phyloP scores from a whole-genome alignment of 139 green algal species.

The Chlamydomonas schloesseri region DNA sequence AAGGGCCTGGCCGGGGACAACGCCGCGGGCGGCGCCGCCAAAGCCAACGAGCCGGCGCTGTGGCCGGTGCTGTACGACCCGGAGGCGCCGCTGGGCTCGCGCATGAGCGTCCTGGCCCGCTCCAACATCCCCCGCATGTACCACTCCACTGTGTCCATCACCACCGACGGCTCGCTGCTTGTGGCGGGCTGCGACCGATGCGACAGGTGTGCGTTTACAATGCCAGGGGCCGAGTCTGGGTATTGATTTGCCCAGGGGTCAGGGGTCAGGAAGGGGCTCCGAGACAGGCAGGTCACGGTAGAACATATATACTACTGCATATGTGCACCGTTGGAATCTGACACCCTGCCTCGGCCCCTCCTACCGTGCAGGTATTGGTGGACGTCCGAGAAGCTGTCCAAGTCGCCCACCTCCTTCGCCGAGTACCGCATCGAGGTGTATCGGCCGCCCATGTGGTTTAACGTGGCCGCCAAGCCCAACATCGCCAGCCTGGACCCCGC shows the following conservation, averaged over 20 bases:
- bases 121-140: conserved; percentile 29
- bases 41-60: conserved; percentile 44
- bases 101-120: not conserved
- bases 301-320: too few species aligned
- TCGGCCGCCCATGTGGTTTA: conserved; percentile 44
- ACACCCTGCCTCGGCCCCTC: too few species aligned
- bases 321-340: too few species aligned
- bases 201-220: conserved; percentile 9
- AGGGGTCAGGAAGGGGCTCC: too few species aligned
- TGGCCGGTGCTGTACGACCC: conserved; percentile 47
- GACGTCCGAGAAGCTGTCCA: not conserved
- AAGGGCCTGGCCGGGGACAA: conserved; percentile 47
- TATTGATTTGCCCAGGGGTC: too few species aligned
- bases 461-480: conserved; percentile 23
- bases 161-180: conserved; percentile 46
- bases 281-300: too few species aligned
- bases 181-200: conserved; percentile 55
- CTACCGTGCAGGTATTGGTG: not conserved
- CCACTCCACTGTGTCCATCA: conserved; percentile 44
- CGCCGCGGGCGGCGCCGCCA: conserved; percentile 10
- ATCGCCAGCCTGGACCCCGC: not conserved
- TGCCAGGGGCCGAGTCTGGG: too few species aligned
- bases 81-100: not conserved
- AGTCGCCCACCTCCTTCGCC: not conserved
- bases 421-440: conserved; percentile 62